These are phyloP conservation scores for Phytopythium boreale DNA, from an alignment of 352 stramenopile species.

Conservation along the genomic window DNA sequence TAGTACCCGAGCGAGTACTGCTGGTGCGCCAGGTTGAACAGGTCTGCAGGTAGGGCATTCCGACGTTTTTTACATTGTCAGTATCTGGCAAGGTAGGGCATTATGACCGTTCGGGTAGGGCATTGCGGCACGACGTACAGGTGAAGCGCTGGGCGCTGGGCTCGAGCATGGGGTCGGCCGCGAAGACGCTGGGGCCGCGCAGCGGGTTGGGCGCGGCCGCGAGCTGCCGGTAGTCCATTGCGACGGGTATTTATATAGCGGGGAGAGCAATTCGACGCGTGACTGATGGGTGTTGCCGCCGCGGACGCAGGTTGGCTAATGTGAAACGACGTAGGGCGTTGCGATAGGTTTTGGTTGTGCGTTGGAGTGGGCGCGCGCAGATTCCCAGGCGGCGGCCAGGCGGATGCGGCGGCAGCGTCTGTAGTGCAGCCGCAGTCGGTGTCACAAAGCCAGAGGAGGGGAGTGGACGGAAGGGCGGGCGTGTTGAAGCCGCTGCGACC, in stretches of 20 bases:
- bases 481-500: constrained; percentile 21
- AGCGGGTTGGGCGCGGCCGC: constrained; percentile 16
- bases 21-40: constrained; percentile 77
- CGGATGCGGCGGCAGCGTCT: no score
- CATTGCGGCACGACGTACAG: constrained; percentile 37
- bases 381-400: no score
- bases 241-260: background rate
- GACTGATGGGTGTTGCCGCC: no score
- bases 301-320: background rate
- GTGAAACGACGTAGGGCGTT: background rate
- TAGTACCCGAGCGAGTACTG: constrained; percentile 90
- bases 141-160: constrained; percentile 59
- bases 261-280: no score
- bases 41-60: constrained; percentile 29
- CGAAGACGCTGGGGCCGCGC: constrained; percentile 16
- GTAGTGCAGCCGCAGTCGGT: background rate
- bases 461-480: background rate
- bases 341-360: no score
- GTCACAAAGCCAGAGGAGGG: background rate
- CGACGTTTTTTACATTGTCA: background rate
- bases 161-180: constrained; percentile 30
- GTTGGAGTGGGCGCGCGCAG: background rate
- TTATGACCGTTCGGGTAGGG: background rate
- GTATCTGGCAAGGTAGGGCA: background rate
- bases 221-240: constrained; percentile 16